Conservation (phyloP, 179 eudicot genomes). For the Corrigiola litoralis region DNA sequence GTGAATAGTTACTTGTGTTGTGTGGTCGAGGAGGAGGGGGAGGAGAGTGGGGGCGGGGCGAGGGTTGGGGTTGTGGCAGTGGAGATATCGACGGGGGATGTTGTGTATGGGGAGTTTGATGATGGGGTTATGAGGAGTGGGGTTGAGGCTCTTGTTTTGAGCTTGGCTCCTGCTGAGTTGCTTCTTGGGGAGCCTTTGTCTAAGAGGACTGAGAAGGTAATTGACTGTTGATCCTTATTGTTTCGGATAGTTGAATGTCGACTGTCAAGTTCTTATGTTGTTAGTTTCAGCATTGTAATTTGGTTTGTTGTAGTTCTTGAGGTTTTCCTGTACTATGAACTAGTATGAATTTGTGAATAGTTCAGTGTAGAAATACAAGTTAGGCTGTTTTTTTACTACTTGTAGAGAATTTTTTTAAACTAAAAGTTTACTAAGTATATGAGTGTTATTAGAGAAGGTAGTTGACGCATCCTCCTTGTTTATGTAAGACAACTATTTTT, state of each 20-base stretch:
- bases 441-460: no score
- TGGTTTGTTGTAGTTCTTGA: background rate
- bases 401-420: no score
- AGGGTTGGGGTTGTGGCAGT: slow-evolving; percentile 76
- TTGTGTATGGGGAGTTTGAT: slow-evolving; percentile 76
- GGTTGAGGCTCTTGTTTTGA: slow-evolving; percentile 71
- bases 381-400: background rate
- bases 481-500: no score
- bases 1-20: slow-evolving; percentile 69
- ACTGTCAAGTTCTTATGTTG: background rate
- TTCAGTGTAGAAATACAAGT: background rate
- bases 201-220: slow-evolving; percentile 81
- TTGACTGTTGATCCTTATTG: background rate
- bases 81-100: slow-evolving; percentile 92
- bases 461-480: no score
- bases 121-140: slow-evolving; percentile 74
- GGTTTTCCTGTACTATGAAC: background rate
- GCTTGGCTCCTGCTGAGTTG: slow-evolving; percentile 77
- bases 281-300: background rate
- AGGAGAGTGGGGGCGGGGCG: slow-evolving; percentile 47
- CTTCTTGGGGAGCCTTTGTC: slow-evolving; percentile 74
- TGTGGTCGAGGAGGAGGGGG: slow-evolving; percentile 61
- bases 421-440: no score
- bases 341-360: no score
- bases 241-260: no score